phyloP scores from a whole-genome alignment of 495 filamentous ascomycete species.

The Cudoniella acicularis region DNA sequence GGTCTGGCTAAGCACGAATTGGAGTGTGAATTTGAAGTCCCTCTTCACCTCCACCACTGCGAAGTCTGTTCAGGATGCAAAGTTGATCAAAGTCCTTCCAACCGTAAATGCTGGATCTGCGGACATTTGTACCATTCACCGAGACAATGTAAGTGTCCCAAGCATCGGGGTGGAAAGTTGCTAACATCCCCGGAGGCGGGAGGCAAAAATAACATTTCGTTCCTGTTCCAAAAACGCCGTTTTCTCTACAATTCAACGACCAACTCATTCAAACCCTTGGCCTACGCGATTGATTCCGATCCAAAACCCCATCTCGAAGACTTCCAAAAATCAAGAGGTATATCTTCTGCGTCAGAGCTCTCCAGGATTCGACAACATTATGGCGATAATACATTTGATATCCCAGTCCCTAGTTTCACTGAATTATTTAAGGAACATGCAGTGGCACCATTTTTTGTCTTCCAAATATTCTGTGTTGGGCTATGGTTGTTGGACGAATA shows the following conservation, averaged over 20 bases:
- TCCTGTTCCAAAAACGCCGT: conserved; percentile 96
- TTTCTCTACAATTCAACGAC: conserved; percentile 76
- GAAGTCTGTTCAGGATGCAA: conserved; percentile 69
- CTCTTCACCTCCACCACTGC: conserved; percentile 76
- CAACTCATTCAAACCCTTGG: conserved; percentile 71
- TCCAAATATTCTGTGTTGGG: conserved; percentile 98
- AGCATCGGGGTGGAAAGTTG: not conserved
- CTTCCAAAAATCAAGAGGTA: conserved; percentile 76
- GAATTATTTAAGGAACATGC: conserved; percentile 98
- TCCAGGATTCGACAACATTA: conserved; percentile 83
- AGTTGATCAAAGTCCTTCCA: conserved; percentile 90
- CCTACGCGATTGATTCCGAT: conserved; percentile 79
- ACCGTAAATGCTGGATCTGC: conserved; percentile 82
- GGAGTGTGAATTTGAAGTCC: conserved; percentile 84
- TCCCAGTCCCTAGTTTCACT: conserved; percentile 90
- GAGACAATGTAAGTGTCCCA: conserved; percentile 57
- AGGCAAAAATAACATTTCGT: conserved; percentile 73
- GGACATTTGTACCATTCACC: conserved; percentile 78
- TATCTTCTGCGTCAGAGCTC: conserved; percentile 67
- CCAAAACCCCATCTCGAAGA: conserved; percentile 70
- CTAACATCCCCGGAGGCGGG: conserved; percentile 45
- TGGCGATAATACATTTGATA: conserved; percentile 95
- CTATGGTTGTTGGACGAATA: conserved; percentile 99
- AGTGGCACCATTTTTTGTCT: conserved; percentile 98
- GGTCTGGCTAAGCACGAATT: conserved; percentile 93